A percentile compares a stretch with the other conserved stretches of the same genome.
phyloP scores from a whole-genome alignment of 1,284 basidiomycete species.

The Tausonia pullulans region DNA sequence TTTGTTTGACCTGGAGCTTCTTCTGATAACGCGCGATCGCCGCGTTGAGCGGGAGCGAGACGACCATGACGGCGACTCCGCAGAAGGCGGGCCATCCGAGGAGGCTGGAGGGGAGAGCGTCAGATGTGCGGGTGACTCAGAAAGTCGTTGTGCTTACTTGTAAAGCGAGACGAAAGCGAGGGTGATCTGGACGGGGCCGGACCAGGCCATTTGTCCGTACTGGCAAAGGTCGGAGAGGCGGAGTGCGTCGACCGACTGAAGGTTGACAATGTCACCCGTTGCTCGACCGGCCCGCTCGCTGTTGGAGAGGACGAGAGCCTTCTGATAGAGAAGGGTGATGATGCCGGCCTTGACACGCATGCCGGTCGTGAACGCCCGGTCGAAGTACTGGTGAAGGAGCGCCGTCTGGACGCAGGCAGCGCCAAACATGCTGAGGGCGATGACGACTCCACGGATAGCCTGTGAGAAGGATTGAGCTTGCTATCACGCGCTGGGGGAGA shows the following conservation, averaged over 20 bases:
- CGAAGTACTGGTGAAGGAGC: conserved; percentile 67
- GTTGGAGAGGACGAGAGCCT: conserved; percentile 72
- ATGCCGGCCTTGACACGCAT: conserved; percentile 87
- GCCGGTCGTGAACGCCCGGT: conserved; percentile 50
- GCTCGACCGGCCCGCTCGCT: conserved; percentile 62
- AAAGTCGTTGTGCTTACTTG: conserved; percentile 7
- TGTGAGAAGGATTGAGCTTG: conserved; percentile 32
- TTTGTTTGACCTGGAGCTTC: conserved; percentile 69
- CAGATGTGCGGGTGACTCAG: not conserved
- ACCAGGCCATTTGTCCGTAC: conserved; percentile 45
- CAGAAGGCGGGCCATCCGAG: conserved; percentile 87
- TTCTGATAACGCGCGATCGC: conserved; percentile 63
- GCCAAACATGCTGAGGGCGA: conserved; percentile 68
- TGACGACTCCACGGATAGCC: conserved; percentile 52
- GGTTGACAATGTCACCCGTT: conserved; percentile 85
- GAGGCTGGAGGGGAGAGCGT: conserved; percentile 43
- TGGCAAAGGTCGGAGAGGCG: conserved; percentile 78
- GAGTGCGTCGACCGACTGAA: conserved; percentile 58
- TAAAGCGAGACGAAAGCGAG: conserved; percentile 77
- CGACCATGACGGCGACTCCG: conserved; percentile 81
- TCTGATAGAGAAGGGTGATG: conserved; percentile 73
- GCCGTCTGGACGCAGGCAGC: conserved; percentile 65
- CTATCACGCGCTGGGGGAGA: not conserved
- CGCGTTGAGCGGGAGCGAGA: conserved; percentile 70
- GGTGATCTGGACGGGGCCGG: conserved; percentile 49